Conservation (phyloP, 1,284 basidiomycete genomes). For the Wolfiporia cocos region DNA sequence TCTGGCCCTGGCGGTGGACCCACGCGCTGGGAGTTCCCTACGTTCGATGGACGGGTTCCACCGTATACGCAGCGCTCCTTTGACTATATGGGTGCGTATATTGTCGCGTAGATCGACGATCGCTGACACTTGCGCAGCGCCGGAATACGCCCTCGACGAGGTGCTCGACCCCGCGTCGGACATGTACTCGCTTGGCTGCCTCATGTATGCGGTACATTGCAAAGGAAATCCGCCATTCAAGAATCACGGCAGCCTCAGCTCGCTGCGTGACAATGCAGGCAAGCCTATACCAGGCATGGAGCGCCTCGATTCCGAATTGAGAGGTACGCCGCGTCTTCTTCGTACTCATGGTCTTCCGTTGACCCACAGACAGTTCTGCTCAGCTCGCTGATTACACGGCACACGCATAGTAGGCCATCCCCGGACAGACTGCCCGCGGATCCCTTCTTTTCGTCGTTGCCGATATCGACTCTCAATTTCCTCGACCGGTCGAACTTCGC, state of each 20-base stretch:
- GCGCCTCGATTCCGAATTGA: constrained; percentile 59
- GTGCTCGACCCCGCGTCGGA: constrained; percentile 83
- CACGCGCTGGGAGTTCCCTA: constrained; percentile 85
- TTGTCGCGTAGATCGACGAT: background rate
- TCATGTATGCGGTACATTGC: constrained; percentile 88
- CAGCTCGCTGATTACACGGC: constrained; percentile 73
- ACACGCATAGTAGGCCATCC: constrained; percentile 66
- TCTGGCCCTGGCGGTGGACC: constrained; percentile 64
- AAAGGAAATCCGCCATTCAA: constrained; percentile 86
- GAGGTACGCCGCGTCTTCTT: constrained; percentile 56
- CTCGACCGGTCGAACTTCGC: constrained; percentile 94
- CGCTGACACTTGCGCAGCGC: constrained; percentile 47
- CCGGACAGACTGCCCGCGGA: constrained; percentile 78
- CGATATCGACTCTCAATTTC: constrained; percentile 96
- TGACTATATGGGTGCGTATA: constrained; percentile 81
- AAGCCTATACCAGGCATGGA: constrained; percentile 55
- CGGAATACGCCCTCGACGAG: constrained; percentile 93
- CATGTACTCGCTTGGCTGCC: constrained; percentile 90
- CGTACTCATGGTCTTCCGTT: no score
- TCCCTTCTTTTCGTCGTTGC: constrained; percentile 93
- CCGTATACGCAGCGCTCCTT: constrained; percentile 87
- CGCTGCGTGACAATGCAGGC: constrained; percentile 77
- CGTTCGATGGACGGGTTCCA: constrained; percentile 78
- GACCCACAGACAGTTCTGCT: constrained; percentile 73
- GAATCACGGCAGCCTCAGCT: constrained; percentile 80